Evolutionary conservation across 75 land plant species (phyloP).

Genomic region (Selaginella tamariscina): DNA sequence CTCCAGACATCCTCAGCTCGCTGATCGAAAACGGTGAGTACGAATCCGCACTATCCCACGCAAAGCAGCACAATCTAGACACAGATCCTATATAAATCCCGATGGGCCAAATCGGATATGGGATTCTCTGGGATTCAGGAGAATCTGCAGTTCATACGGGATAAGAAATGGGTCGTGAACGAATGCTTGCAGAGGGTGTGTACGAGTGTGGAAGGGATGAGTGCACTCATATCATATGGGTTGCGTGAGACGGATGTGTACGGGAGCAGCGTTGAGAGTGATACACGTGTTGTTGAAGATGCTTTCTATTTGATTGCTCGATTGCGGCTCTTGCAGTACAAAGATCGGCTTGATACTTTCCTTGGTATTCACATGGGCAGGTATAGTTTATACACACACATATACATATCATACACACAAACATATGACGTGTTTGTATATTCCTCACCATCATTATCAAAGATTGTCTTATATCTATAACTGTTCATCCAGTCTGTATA

Average conservation of each 20-base stretch:
- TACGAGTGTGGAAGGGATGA: conserved; percentile 51
- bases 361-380: conserved; percentile 92
- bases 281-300: conserved; percentile 12
- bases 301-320: conserved; percentile 37
- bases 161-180: conserved; percentile 54
- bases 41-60: conserved; percentile 49
- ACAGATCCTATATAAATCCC: conserved; percentile 66
- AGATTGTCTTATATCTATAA: too few species aligned
- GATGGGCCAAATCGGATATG: conserved; percentile 53
- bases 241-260: conserved; percentile 44
- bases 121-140: conserved; percentile 31
- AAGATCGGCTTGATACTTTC: conserved; percentile 81
- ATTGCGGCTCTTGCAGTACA: conserved; percentile 60
- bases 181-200: conserved; percentile 65
- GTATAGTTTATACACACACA: conserved; percentile 37
- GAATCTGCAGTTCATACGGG: conserved; percentile 43
- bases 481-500: too few species aligned
- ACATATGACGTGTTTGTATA: too few species aligned
- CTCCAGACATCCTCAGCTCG: conserved; percentile 46
- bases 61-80: conserved; percentile 40
- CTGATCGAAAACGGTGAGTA: conserved; percentile 40
- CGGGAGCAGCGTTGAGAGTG: conserved; percentile 12
- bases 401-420: too few species aligned
- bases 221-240: conserved; percentile 52
- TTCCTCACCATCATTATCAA: too few species aligned